Evolutionary conservation across 441 rosid genomes (phyloP).

Genomic region (Erodium moschatum): DNA sequence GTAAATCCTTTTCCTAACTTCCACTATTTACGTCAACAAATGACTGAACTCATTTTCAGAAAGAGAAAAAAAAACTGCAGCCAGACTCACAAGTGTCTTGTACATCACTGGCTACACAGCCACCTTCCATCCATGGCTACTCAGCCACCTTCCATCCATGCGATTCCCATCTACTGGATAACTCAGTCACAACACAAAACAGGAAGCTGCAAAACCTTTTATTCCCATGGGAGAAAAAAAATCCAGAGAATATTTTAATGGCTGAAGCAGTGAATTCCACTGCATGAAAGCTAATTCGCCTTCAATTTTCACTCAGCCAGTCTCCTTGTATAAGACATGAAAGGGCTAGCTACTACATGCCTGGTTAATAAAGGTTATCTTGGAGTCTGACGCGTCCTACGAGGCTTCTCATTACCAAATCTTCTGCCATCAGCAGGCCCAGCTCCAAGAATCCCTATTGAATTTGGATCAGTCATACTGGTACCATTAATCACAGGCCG

Average conservation of each 20-base stretch:
- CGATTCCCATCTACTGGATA: conserved; percentile 19
- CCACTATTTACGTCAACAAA: background rate
- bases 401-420: conserved; percentile 31
- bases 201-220: conserved; percentile 17
- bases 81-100: conserved; percentile 15
- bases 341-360: conserved; percentile 41
- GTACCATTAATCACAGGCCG: conserved; percentile 28
- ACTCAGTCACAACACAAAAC: too few species aligned
- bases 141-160: conserved; percentile 8
- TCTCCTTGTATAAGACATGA: conserved; percentile 15
- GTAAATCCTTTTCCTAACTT: too few species aligned
- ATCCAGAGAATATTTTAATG: conserved; percentile 26
- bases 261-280: conserved; percentile 19
- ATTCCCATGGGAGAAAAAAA: conserved; percentile 36
- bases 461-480: conserved; percentile 50
- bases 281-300: conserved; percentile 20
- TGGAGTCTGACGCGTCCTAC: conserved; percentile 45
- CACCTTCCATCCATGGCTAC: too few species aligned
- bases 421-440: conserved; percentile 69
- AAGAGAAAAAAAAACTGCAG: background rate
- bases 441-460: conserved; percentile 90
- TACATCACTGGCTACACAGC: too few species aligned
- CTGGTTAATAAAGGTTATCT: conserved; percentile 61
- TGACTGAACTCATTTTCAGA: background rate
- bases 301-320: conserved; percentile 21